Conservation (phyloP, 2,329 filamentous ascomycete species). For the Calycina marina region DNA sequence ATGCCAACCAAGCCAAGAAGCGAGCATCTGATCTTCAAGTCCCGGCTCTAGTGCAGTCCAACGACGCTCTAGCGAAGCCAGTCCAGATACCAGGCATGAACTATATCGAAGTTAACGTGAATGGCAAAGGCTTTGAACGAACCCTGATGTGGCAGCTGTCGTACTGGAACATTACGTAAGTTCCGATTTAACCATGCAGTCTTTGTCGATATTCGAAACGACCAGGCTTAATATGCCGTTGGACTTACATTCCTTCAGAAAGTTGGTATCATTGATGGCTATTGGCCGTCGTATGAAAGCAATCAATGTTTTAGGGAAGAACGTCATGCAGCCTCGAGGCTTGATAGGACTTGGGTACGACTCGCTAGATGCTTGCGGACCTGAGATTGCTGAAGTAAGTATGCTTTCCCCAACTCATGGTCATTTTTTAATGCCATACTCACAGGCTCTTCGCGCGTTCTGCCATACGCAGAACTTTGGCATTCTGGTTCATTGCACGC, state of each 20-base stretch:
- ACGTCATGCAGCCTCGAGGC: constrained; percentile 60
- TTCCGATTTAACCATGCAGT: background rate
- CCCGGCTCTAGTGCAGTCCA: constrained; percentile 31
- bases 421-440: constrained; percentile 1
- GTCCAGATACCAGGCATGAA: constrained; percentile 46
- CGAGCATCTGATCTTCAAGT: constrained; percentile 31
- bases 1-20: constrained; percentile 52
- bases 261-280: constrained; percentile 46
- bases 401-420: constrained; percentile 1
- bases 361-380: constrained; percentile 52
- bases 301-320: constrained; percentile 50
- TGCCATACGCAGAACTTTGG: constrained; percentile 39
- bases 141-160: constrained; percentile 53
- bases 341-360: constrained; percentile 55
- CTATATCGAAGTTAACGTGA: constrained; percentile 59
- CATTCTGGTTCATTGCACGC: constrained; percentile 67
- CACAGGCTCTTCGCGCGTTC: constrained; percentile 33
- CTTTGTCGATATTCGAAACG: too few relatives aligned
- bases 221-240: too few relatives aligned
- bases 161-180: constrained; percentile 50
- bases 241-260: constrained; percentile 25
- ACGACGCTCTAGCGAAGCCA: constrained; percentile 36
- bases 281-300: constrained; percentile 55
- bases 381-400: constrained; percentile 38
- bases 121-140: constrained; percentile 53